Conservation (phyloP, 306 rosid genomes). For the Prunus mume region DNA sequence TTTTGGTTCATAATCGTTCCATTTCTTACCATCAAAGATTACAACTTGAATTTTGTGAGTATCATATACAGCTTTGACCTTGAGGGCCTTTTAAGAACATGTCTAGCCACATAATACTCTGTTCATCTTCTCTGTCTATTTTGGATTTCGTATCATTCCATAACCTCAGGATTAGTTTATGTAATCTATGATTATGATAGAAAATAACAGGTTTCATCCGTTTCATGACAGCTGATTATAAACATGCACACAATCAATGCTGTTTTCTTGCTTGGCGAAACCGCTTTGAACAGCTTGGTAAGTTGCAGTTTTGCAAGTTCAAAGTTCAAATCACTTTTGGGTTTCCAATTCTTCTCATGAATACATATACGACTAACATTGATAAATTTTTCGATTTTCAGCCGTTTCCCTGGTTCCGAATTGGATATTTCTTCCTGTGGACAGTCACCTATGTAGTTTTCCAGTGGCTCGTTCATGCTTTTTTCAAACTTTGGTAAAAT, state of each 20-base stretch:
- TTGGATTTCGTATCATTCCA: background rate
- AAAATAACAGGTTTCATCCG: slow-evolving; percentile 9
- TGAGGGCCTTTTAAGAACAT: too few species aligned
- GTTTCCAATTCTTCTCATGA: slow-evolving; percentile 12
- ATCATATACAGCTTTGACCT: background rate
- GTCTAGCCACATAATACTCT: background rate
- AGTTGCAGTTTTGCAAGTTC: slow-evolving; percentile 12
- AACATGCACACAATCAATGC: slow-evolving; percentile 91
- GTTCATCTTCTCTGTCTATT: background rate
- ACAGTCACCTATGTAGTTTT: slow-evolving; percentile 67
- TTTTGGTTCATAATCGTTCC: slow-evolving; percentile 92
- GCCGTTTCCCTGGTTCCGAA: slow-evolving; percentile 94
- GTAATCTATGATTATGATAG: background rate
- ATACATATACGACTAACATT: background rate
- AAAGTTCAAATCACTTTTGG: background rate
- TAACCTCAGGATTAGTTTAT: background rate
- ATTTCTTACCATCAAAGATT: slow-evolving; percentile 70
- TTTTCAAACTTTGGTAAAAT: slow-evolving; percentile 68
- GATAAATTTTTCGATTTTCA: slow-evolving; percentile 29
- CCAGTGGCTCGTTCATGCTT: slow-evolving; percentile 87
- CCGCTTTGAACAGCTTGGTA: slow-evolving; percentile 82
- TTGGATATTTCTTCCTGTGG: slow-evolving; percentile 93
- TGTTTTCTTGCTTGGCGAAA: slow-evolving; percentile 79
- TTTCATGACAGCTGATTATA: slow-evolving; percentile 56
- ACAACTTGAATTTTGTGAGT: slow-evolving; percentile 83